phyloP scores from a whole-genome alignment of 768 basidiomycete species.

The Tylopilus sp. region DNA sequence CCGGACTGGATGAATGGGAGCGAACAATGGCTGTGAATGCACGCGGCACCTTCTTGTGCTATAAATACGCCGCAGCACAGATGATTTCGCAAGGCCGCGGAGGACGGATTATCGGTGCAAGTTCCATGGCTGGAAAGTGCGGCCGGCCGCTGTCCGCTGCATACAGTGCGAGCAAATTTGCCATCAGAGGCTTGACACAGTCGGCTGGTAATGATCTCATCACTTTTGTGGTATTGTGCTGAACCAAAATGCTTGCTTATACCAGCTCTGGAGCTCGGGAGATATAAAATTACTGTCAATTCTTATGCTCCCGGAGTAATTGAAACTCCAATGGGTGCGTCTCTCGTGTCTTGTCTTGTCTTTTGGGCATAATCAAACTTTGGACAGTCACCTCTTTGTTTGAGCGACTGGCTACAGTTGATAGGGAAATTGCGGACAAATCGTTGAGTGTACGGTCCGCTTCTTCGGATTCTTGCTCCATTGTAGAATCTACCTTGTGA shows the following conservation, averaged over 20 bases:
- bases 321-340: conserved; percentile 31
- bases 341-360: not conserved
- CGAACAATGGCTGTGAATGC: conserved; percentile 47
- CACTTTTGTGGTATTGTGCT: not conserved
- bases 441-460: not conserved
- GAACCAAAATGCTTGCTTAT: not conserved
- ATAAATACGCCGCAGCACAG: conserved; percentile 58
- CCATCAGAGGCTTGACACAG: conserved; percentile 41
- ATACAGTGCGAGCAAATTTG: conserved; percentile 41
- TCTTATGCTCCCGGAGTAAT: conserved; percentile 38
- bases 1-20: conserved; percentile 38
- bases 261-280: conserved; percentile 29
- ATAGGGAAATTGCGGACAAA: conserved; percentile 2
- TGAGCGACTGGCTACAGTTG: not conserved
- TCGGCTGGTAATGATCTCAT: conserved; percentile 26
- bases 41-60: conserved; percentile 58
- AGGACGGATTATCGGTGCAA: conserved; percentile 52
- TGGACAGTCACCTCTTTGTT: not conserved
- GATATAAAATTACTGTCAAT: conserved; percentile 38
- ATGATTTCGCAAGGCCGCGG: conserved; percentile 55
- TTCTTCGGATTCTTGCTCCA: not conserved
- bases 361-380: not conserved
- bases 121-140: conserved; percentile 10
- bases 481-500: not conserved
- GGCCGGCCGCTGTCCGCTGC: conserved; percentile 3